Evolutionary conservation across 2,329 filamentous ascomycete species (phyloP).

Genomic region (Talaromyces sp.): DNA sequence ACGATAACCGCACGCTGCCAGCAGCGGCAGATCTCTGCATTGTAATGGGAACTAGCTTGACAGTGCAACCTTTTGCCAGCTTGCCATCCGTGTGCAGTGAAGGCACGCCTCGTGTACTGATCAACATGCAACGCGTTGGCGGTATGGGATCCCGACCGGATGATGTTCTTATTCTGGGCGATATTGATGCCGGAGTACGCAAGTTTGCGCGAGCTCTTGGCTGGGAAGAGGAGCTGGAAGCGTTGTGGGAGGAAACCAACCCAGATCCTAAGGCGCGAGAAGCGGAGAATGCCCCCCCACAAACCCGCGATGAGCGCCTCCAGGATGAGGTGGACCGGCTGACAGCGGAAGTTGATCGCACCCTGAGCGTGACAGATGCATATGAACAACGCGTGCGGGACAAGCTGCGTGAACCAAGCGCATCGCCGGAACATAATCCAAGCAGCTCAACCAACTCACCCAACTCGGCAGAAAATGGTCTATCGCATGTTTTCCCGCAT

Average conservation of each 20-base stretch:
- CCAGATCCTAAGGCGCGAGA: constrained; percentile 61
- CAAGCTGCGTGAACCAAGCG: constrained; percentile 5
- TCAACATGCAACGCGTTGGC: constrained; percentile 85
- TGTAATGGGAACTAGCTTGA: constrained; percentile 84
- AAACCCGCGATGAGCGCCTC: constrained; percentile 58
- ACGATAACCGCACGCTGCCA: constrained; percentile 58
- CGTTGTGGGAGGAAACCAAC: constrained; percentile 69
- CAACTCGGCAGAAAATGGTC: constrained; percentile 16
- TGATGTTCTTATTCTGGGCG: constrained; percentile 80
- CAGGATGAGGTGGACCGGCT: constrained; percentile 62
- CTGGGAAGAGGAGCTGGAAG: constrained; percentile 83
- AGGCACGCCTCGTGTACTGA: constrained; percentile 73
- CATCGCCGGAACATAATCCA: background rate
- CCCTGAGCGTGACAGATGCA: constrained; percentile 52
- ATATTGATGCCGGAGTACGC: constrained; percentile 81
- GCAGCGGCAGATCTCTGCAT: constrained; percentile 74
- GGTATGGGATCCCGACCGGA: constrained; percentile 74
- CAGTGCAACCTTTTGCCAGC: constrained; percentile 85
- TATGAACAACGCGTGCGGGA: constrained; percentile 47
- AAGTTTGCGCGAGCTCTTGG: constrained; percentile 78
- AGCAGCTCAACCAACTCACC: background rate
- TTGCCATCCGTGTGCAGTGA: constrained; percentile 68
- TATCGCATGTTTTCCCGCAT: constrained; percentile 43
- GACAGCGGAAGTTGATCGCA: constrained; percentile 61
- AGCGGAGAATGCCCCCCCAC: constrained; percentile 38